Conservation (phyloP, 148 eudicot species). For the Euryodendron excelsum region DNA sequence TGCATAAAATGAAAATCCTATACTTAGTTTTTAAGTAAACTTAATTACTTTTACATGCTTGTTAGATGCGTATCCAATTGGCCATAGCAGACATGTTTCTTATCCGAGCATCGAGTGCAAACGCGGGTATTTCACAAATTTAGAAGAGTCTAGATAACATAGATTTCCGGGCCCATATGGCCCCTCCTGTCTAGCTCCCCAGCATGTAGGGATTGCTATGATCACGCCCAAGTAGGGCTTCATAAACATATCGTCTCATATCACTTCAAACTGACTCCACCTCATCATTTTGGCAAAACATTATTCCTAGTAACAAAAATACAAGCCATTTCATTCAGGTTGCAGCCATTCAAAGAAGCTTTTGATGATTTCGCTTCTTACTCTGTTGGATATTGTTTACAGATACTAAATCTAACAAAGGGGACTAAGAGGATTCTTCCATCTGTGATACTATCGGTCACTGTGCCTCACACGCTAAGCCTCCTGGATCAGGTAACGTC, state of each 20-base stretch:
- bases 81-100: no score
- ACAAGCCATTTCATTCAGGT: background rate
- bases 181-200: no score
- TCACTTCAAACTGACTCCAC: background rate
- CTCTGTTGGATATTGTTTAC: conserved; percentile 9
- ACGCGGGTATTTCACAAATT: no score
- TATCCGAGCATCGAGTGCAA: no score
- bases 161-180: no score
- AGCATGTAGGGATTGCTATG: no score
- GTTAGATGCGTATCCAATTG: no score
- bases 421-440: conserved; percentile 76
- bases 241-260: background rate
- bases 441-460: conserved; percentile 67
- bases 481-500: conserved; percentile 76
- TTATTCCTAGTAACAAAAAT: background rate
- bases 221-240: no score
- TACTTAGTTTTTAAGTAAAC: no score
- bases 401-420: conserved; percentile 70
- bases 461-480: conserved; percentile 89
- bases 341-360: background rate
- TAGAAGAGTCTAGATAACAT: no score
- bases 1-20: no score
- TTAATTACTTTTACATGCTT: no score
- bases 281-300: background rate
- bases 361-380: background rate